phyloP scores from a whole-genome alignment of 441 rosid species.

The Euphorbia celastroides region DNA sequence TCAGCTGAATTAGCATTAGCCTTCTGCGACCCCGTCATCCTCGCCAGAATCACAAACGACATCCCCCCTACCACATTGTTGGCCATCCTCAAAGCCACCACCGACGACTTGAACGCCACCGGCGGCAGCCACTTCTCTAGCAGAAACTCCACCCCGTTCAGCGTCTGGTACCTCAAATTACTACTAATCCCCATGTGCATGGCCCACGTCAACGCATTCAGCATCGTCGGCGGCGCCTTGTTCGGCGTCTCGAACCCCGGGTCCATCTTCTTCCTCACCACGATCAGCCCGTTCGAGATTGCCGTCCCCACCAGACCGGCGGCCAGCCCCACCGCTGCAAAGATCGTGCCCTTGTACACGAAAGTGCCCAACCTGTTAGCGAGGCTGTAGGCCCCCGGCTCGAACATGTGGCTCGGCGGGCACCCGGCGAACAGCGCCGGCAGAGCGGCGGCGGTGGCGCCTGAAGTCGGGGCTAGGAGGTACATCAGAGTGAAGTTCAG shows the following conservation, averaged over 20 bases:
- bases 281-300: conserved; percentile 72
- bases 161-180: conserved; percentile 85
- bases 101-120: conserved; percentile 69
- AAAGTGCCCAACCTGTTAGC: conserved; percentile 64
- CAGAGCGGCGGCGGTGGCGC: conserved; percentile 37
- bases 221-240: conserved; percentile 80
- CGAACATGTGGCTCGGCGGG: conserved; percentile 82
- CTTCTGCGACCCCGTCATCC: conserved; percentile 83
- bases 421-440: conserved; percentile 66
- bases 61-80: conserved; percentile 88
- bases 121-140: conserved; percentile 44
- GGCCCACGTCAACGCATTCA: conserved; percentile 91
- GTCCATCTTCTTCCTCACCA: conserved; percentile 91
- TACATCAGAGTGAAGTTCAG: conserved; percentile 93
- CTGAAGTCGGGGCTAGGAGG: conserved; percentile 65
- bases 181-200: conserved; percentile 91
- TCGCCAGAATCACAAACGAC: conserved; percentile 82
- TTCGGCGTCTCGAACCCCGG: conserved; percentile 84
- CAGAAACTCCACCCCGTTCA: conserved; percentile 55
- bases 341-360: conserved; percentile 67
- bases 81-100: conserved; percentile 62
- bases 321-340: conserved; percentile 84
- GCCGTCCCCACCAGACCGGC: conserved; percentile 92
- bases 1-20: conserved; percentile 20
- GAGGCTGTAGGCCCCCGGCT: conserved; percentile 51